These are phyloP conservation scores for Hymenoscyphus infarciens DNA, from an alignment of 2,329 filamentous ascomycete species.

Conservation along the genomic window DNA sequence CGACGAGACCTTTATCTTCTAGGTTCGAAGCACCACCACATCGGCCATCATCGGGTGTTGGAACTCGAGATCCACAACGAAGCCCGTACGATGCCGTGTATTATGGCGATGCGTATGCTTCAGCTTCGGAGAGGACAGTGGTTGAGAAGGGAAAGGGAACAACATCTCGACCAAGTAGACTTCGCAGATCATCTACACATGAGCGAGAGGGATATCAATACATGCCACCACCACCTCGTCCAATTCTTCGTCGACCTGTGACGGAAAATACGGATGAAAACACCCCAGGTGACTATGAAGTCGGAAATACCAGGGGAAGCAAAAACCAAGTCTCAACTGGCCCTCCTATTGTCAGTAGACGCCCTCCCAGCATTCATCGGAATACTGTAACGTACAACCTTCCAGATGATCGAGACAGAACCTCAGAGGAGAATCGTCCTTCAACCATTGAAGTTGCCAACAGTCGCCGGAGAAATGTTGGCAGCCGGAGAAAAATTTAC, in stretches of 20 bases:
- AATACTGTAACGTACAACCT: constrained; percentile 32
- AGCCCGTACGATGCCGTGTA: constrained; percentile 14
- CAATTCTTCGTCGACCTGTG: constrained; percentile 19
- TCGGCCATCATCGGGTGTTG: constrained; percentile 22
- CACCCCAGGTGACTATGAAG: constrained; percentile 1
- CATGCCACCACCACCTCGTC: constrained; percentile 30
- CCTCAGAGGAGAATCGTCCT: neutral
- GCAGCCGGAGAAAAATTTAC: constrained; percentile 27
- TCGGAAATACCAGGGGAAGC: neutral
- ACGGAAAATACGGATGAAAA: neutral
- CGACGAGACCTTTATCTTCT: constrained; percentile 23
- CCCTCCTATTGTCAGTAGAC: constrained; percentile 20
- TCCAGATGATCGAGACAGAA: constrained; percentile 14
- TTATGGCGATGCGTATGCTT: constrained; percentile 28
- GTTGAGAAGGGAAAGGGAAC: constrained; percentile 1
- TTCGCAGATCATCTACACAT: constrained; percentile 16
- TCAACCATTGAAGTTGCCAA: constrained; percentile 26
- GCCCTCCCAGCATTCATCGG: constrained; percentile 24
- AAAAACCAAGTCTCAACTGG: constrained; percentile 9
- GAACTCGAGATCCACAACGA: constrained; percentile 14
- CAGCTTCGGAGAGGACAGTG: constrained; percentile 21
- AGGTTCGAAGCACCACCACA: constrained; percentile 25
- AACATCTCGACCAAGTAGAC: constrained; percentile 20
- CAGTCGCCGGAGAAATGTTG: constrained; percentile 22
- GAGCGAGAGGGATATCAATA: constrained; percentile 20